Evolutionary conservation across 1,139 yeast species (phyloP).

Genomic region (Martiniozyma asiatica): DNA sequence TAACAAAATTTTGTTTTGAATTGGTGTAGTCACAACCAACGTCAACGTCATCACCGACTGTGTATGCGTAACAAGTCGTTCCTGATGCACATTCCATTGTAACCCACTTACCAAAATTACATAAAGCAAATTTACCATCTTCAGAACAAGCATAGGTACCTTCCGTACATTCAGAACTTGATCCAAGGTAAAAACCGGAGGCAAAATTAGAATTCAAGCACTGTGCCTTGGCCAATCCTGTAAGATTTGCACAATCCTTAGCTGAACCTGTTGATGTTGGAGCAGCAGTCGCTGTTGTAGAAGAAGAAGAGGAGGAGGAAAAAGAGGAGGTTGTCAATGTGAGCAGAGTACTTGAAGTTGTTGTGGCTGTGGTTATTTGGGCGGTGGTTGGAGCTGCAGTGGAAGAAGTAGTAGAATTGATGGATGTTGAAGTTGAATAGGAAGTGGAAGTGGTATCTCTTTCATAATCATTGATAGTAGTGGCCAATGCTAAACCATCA

Average conservation of each 20-base stretch:
- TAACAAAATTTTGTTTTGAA: conserved; percentile 17
- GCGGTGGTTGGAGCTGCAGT: conserved; percentile 7
- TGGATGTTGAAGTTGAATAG: conserved; percentile 1
- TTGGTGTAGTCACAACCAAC: conserved; percentile 27
- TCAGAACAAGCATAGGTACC: conserved; percentile 39
- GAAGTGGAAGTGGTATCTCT: conserved; percentile 1
- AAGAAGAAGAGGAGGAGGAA: conserved; percentile 10
- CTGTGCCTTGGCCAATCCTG: conserved; percentile 29
- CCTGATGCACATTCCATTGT: conserved; percentile 42
- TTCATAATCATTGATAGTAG: conserved; percentile 7
- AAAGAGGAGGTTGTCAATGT: conserved; percentile 4
- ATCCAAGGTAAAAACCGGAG: conserved; percentile 24
- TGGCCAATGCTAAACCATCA: conserved; percentile 11
- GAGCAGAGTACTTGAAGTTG: conserved; percentile 2
- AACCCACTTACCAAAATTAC: conserved; percentile 47
- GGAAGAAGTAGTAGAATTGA: conserved; percentile 7
- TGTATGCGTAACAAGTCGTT: conserved; percentile 44
- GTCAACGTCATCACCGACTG: conserved; percentile 25
- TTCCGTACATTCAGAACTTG: conserved; percentile 29
- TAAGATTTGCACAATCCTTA: conserved; percentile 21
- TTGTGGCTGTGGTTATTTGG: not conserved
- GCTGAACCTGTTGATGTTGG: conserved; percentile 7
- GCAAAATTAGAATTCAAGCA: conserved; percentile 28
- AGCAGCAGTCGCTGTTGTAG: conserved; percentile 8
- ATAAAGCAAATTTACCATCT: conserved; percentile 38